These are phyloP conservation scores for Aspergillaceae sp. DNA, from an alignment of 2,329 filamentous ascomycete species.

Conservation along the genomic window DNA sequence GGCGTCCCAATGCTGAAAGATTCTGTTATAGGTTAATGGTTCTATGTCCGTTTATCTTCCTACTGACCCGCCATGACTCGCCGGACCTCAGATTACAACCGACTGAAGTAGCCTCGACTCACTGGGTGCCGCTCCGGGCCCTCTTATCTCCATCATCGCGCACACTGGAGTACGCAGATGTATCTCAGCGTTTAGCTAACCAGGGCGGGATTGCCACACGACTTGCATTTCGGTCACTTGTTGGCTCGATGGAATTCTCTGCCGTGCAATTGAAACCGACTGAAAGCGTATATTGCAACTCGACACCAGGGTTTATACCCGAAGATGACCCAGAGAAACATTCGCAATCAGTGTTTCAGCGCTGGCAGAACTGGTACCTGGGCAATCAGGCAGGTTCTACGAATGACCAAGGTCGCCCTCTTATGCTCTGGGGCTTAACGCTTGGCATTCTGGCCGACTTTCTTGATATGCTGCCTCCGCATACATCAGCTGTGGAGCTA, in stretches of 20 bases:
- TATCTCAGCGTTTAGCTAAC: constrained; percentile 52
- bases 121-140: constrained; percentile 59
- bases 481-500: constrained; percentile 47
- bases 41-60: constrained; percentile 59
- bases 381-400: constrained; percentile 19
- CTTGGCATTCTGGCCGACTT: constrained; percentile 60
- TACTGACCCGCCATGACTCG: constrained; percentile 49
- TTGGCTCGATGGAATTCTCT: constrained; percentile 61
- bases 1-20: constrained; percentile 9
- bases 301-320: constrained; percentile 43
- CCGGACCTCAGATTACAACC: constrained; percentile 56
- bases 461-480: constrained; percentile 57
- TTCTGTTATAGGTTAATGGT: constrained; percentile 51
- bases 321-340: constrained; percentile 17
- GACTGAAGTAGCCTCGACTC: constrained; percentile 58
- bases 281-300: constrained; percentile 51
- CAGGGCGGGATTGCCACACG: constrained; percentile 48
- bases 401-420: constrained; percentile 34
- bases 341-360: constrained; percentile 15
- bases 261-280: constrained; percentile 55
- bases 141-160: constrained; percentile 53
- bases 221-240: constrained; percentile 46
- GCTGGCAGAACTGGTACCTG: constrained; percentile 20
- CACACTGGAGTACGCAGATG: constrained; percentile 55
- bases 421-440: constrained; percentile 61